Evolutionary conservation across 164 flowering plant species (phyloP).

Genomic region (Annona cherimola): DNA sequence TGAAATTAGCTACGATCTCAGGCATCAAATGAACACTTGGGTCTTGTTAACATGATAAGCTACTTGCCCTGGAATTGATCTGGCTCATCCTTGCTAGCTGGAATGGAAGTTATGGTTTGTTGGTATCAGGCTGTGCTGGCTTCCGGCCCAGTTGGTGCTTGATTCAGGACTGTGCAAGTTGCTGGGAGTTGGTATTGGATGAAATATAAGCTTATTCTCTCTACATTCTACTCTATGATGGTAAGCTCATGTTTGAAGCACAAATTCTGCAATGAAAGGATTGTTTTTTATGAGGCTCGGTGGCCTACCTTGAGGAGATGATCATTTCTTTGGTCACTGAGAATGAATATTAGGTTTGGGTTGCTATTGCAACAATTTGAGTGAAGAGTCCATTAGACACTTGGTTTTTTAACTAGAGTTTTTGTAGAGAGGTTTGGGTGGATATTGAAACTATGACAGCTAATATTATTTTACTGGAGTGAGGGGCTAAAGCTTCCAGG

Average conservation of each 20-base stretch:
- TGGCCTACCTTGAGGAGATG: not conserved
- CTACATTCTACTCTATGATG: not conserved
- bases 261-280: not conserved
- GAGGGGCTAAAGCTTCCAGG: too few relatives aligned
- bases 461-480: too few relatives aligned
- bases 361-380: not conserved
- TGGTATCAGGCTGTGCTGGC: too few relatives aligned
- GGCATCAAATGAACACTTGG: too few relatives aligned
- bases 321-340: not conserved
- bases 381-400: not conserved
- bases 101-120: too few relatives aligned
- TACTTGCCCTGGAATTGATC: too few relatives aligned
- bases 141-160: not conserved
- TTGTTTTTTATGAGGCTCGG: not conserved
- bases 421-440: not conserved
- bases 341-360: not conserved
- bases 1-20: too few relatives aligned
- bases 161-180: not conserved
- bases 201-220: not conserved
- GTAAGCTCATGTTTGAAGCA: not conserved
- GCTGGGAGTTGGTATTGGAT: not conserved
- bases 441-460: not conserved
- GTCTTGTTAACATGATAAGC: too few relatives aligned
- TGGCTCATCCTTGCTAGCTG: too few relatives aligned
- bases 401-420: not conserved